Percentiles rank a stretch among this genome's conserved stretches.
Conservation (phyloP, 352 stramenopile genomes). For the Aphanomyces euteiches region DNA sequence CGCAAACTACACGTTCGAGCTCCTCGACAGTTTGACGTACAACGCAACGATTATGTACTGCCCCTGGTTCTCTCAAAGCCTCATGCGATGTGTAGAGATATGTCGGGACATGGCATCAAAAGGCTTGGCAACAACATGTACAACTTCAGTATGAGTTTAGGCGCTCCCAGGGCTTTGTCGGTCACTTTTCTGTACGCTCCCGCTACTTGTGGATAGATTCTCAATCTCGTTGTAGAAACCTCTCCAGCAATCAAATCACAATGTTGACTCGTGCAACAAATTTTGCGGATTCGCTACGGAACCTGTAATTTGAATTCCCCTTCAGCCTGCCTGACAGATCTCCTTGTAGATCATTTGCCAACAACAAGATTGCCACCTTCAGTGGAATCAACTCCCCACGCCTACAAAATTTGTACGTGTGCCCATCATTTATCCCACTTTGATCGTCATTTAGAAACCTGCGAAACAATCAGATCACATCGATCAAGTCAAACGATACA, state of each 20-base stretch:
- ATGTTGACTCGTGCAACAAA: background rate
- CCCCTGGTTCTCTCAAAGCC: background rate
- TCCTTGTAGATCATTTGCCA: conserved; percentile 14
- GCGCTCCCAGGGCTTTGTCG: background rate
- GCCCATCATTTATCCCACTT: background rate
- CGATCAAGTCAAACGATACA: conserved; percentile 7
- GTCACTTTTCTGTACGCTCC: conserved; percentile 21
- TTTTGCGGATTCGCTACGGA: conserved; percentile 20
- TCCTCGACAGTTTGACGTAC: conserved; percentile 16
- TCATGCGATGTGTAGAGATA: conserved; percentile 7
- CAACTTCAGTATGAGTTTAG: background rate
- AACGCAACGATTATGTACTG: conserved; percentile 22
- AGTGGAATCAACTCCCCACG: background rate
- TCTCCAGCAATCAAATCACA: conserved; percentile 21
- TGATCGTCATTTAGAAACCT: conserved; percentile 17
- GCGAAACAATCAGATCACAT: conserved; percentile 2
- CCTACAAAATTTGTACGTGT: conserved; percentile 7
- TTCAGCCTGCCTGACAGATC: background rate
- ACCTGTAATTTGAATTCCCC: conserved; percentile 2
- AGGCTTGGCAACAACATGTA: conserved; percentile 28
- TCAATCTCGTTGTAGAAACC: background rate
- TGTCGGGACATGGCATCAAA: conserved; percentile 28
- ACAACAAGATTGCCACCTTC: conserved; percentile 27
- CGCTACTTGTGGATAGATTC: no score
- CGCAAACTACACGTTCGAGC: conserved; percentile 17